A percentile compares a stretch with the other conserved stretches of the same genome.
phyloP scores from a whole-genome alignment of 352 stramenopile genomes.

The Phytophthora meadii region DNA sequence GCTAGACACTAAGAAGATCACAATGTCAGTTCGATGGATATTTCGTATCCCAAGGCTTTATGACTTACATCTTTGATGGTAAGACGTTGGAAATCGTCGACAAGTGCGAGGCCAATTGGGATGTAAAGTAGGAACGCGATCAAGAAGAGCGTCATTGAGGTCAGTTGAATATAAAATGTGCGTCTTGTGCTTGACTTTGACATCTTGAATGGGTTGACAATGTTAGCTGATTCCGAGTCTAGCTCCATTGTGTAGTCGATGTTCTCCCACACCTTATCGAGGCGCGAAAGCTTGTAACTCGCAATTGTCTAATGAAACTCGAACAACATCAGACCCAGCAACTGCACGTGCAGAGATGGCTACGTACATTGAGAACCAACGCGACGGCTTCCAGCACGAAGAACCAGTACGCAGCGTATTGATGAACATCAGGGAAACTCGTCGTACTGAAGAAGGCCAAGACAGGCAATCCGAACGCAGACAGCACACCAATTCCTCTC shows the following conservation, averaged over 20 bases:
- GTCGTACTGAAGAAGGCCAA: slow-evolving; percentile 64
- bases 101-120: slow-evolving; percentile 58
- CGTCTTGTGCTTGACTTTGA: slow-evolving; percentile 30
- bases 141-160: slow-evolving; percentile 54
- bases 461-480: slow-evolving; percentile 43
- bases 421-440: slow-evolving; percentile 54
- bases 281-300: slow-evolving; percentile 35
- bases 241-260: slow-evolving; percentile 4
- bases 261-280: slow-evolving; percentile 9
- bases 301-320: slow-evolving; percentile 27
- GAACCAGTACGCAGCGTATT: slow-evolving; percentile 71
- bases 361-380: slow-evolving; percentile 58
- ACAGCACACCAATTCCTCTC: slow-evolving; percentile 35
- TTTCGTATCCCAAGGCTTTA: neutral
- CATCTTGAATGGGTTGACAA: slow-evolving; percentile 5
- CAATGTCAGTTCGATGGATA: neutral
- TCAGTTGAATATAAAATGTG: slow-evolving; percentile 43
- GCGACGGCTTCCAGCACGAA: slow-evolving; percentile 68
- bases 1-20: slow-evolving; percentile 43
- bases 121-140: slow-evolving; percentile 71
- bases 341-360: neutral
- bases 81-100: slow-evolving; percentile 48
- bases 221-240: slow-evolving; percentile 1
- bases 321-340: neutral
- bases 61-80: slow-evolving; percentile 41